phyloP scores from a whole-genome alignment of 148 eudicot species.

The Mesembryanthemum crystallinum region DNA sequence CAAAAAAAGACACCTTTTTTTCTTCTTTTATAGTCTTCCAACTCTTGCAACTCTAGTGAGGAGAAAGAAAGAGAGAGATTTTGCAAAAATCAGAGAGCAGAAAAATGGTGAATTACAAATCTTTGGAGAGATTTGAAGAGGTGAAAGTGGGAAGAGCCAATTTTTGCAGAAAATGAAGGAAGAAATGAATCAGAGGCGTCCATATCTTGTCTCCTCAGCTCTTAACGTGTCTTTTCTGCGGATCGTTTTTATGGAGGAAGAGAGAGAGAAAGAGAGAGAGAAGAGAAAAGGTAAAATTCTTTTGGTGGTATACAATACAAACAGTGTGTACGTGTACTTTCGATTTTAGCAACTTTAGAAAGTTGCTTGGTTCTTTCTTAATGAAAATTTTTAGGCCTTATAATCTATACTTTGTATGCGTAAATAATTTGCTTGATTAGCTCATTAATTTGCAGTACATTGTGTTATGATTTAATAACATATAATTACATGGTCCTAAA shows the following conservation, averaged over 20 bases:
- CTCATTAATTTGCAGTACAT: neutral
- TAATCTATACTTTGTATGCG: too few species aligned
- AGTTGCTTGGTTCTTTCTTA: constrained; percentile 4
- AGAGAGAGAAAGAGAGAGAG: constrained; percentile 12
- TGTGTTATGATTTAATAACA: neutral
- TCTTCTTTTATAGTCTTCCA: neutral
- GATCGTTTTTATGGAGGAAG: constrained; percentile 15
- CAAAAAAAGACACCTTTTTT: constrained; percentile 18
- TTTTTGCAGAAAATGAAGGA: constrained; percentile 27
- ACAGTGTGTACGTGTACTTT: constrained; percentile 21
- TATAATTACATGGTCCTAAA: constrained; percentile 19
- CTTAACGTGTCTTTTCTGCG: neutral
- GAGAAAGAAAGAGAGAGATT: neutral
- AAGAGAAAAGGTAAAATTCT: neutral
- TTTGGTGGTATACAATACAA: constrained; percentile 8
- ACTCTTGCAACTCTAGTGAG: neutral
- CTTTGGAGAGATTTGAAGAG: constrained; percentile 8
- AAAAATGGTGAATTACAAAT: neutral
- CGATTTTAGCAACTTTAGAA: neutral
- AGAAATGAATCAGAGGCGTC: constrained; percentile 29
- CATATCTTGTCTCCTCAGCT: constrained; percentile 15
- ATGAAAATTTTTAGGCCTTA: neutral
- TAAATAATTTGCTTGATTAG: constrained; percentile 3
- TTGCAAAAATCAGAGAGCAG: neutral
- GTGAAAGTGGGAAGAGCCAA: constrained; percentile 11